A percentile compares a stretch with the other conserved stretches of the same genome.
Evolutionary conservation across 129 eudicot genomes (phyloP).

Genomic region (Daucus carota): DH1_v3.0 NC_030389.2:33094001-33094500

Average conservation of each 20-base stretch:
- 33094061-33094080: background rate
- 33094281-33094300: background rate
- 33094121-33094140: too few species aligned
- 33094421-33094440: background rate
- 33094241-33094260: background rate
- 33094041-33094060: slow-evolving; percentile 31
- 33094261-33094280: background rate
- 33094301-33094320: background rate
- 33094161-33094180: background rate
- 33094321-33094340: background rate
- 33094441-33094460: background rate
- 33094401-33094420: background rate
- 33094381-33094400: background rate
- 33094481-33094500: background rate
- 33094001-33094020: slow-evolving; percentile 78
- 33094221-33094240: background rate
- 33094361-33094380: background rate
- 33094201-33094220: background rate
- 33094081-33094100: background rate
- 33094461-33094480: background rate
- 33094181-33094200: background rate
- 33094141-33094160: background rate
- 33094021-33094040: slow-evolving; percentile 84
- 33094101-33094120: background rate
- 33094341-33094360: background rate